A percentile compares a stretch with the other conserved stretches of the same genome.
phyloP scores from a whole-genome alignment of 768 basidiomycete species.

The Tricholoma terreum region DNA sequence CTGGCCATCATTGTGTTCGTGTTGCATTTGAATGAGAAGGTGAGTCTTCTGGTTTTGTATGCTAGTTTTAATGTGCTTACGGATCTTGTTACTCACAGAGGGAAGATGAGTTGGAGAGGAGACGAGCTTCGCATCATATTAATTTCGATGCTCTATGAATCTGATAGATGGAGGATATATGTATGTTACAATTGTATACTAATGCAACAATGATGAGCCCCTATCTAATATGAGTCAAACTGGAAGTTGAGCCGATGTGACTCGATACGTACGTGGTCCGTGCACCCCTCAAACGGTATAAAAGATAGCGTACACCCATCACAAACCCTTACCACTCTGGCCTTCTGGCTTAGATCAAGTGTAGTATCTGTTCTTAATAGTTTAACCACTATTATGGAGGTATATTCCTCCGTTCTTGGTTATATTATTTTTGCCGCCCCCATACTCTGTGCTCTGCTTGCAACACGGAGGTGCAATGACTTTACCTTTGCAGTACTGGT shows the following conservation, averaged over 20 bases:
- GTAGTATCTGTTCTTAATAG: no score
- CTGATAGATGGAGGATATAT: not conserved
- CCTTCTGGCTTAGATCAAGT: not conserved
- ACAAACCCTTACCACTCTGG: no score
- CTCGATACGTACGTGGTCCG: no score
- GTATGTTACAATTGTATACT: not conserved
- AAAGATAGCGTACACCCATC: no score
- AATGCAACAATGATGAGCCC: conserved; percentile 10
- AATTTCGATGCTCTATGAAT: conserved; percentile 91
- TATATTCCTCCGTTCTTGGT: no score
- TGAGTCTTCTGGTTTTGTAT: conserved; percentile 30
- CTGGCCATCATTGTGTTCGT: conserved; percentile 82
- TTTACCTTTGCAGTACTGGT: no score
- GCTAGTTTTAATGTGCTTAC: conserved; percentile 6
- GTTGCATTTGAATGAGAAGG: conserved; percentile 92
- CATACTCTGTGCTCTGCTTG: no score
- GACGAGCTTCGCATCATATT: conserved; percentile 89
- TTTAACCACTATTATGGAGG: no score
- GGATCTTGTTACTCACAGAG: conserved; percentile 44
- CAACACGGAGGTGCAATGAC: no score
- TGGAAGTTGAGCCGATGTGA: not conserved
- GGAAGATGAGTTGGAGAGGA: conserved; percentile 90
- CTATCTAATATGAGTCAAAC: no score
- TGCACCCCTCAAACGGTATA: no score
- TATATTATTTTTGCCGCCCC: no score